Conservation (phyloP, 1,284 basidiomycete species). For the Fomes fomentarius region DNA sequence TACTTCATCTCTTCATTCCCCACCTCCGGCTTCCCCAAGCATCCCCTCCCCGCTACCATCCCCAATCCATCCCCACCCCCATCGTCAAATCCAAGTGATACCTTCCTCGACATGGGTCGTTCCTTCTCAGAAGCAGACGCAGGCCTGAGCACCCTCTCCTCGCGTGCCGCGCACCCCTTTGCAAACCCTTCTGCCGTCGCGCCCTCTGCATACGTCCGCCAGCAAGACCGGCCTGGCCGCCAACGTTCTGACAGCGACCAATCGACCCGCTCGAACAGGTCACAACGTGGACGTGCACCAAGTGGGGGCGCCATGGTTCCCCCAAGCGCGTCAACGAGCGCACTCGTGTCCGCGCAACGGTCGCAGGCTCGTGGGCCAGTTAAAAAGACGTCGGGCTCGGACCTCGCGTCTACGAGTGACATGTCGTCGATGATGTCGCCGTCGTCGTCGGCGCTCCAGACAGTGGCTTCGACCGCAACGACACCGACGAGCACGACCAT, state of each 20-base stretch:
- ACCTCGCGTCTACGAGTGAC: background rate
- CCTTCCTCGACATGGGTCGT: slow-evolving; percentile 15
- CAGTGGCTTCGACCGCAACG: slow-evolving; percentile 5
- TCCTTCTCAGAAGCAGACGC: slow-evolving; percentile 3
- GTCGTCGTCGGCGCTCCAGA: background rate
- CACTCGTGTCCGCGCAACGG: slow-evolving; percentile 9
- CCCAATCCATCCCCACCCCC: too few species aligned
- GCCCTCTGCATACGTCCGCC: background rate
- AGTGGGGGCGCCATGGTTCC: too few species aligned
- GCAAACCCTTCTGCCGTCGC: slow-evolving; percentile 15
- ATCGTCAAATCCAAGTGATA: slow-evolving; percentile 1
- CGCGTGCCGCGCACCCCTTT: slow-evolving; percentile 20
- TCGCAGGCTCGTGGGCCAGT: background rate
- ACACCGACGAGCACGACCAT: slow-evolving; percentile 15
- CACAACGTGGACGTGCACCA: too few species aligned
- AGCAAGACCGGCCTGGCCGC: slow-evolving; percentile 12
- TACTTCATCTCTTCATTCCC: slow-evolving; percentile 6
- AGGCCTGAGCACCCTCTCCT: slow-evolving; percentile 3
- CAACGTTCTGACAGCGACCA: slow-evolving; percentile 13
- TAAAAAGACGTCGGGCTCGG: slow-evolving; percentile 5
- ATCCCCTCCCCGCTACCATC: background rate
- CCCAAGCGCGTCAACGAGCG: slow-evolving; percentile 3
- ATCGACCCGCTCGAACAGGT: background rate
- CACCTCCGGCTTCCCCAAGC: background rate
- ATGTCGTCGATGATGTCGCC: background rate